These are phyloP conservation scores for Emericellopsis atlantica DNA, from an alignment of 2,329 filamentous ascomycete genomes.

Conservation along the genomic window DNA sequence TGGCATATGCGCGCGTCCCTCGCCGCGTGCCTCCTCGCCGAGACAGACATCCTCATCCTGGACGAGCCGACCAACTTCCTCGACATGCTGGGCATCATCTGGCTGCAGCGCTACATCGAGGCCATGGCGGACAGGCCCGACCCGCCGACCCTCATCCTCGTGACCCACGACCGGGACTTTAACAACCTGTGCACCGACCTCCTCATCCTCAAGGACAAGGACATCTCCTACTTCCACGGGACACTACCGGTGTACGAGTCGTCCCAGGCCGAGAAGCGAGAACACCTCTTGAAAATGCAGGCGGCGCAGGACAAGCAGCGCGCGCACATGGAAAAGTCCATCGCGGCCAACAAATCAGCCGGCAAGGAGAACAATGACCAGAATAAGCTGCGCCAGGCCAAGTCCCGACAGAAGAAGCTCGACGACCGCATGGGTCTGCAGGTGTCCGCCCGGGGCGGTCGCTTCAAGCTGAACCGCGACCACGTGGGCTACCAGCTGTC, in stretches of 20 bases:
- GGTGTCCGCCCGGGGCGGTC: conserved; percentile 55
- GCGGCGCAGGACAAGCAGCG: conserved; percentile 72
- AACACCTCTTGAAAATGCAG: conserved; percentile 61
- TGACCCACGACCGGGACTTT: conserved; percentile 79
- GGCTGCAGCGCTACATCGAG: conserved; percentile 64
- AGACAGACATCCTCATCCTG: conserved; percentile 65
- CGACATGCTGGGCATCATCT: conserved; percentile 71
- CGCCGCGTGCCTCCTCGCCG: conserved; percentile 54
- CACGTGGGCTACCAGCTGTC: conserved; percentile 47
- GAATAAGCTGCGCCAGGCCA: conserved; percentile 77
- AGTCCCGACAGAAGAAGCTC: conserved; percentile 72
- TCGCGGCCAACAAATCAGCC: conserved; percentile 60
- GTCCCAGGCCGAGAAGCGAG: conserved; percentile 53
- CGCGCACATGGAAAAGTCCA: conserved; percentile 68
- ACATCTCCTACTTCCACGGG: conserved; percentile 62
- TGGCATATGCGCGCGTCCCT: conserved; percentile 62
- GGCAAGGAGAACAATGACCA: conserved; percentile 70
- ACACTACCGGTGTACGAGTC: conserved; percentile 61
- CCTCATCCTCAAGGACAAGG: conserved; percentile 61
- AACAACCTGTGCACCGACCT: conserved; percentile 66
- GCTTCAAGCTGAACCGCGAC: conserved; percentile 75
- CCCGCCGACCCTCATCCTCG: conserved; percentile 58
- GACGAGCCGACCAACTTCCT: conserved; percentile 85
- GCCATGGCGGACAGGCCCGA: conserved; percentile 35
- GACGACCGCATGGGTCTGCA: conserved; percentile 71